phyloP scores from a whole-genome alignment of 768 basidiomycete genomes.

The Kwoniella dejecticola region DNA sequence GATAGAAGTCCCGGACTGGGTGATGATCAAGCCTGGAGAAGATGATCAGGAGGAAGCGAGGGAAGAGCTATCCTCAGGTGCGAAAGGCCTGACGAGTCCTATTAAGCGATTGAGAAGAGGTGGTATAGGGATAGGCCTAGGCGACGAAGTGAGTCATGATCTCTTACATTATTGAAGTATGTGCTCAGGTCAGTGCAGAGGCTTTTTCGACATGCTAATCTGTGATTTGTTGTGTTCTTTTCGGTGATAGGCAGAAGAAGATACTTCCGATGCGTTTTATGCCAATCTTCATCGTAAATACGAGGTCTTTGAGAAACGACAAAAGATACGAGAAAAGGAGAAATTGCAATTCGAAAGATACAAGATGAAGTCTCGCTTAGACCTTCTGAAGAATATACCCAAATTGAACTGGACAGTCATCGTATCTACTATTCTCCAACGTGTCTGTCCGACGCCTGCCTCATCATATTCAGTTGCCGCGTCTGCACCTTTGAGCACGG shows the following conservation, averaged over 20 bases:
- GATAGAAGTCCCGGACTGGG: constrained; percentile 69
- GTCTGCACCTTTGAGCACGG: too few relatives aligned
- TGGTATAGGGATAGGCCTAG: constrained; percentile 25
- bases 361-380: constrained; percentile 84
- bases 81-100: constrained; percentile 58
- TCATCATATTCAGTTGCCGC: neutral
- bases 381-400: constrained; percentile 71
- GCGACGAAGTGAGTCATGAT: constrained; percentile 68
- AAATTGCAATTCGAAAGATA: constrained; percentile 89
- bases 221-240: neutral
- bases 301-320: constrained; percentile 81
- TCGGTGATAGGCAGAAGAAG: constrained; percentile 60
- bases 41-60: constrained; percentile 37
- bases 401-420: constrained; percentile 33
- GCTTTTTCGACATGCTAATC: too few relatives aligned
- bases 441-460: neutral
- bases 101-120: constrained; percentile 60
- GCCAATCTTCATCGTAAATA: constrained; percentile 82
- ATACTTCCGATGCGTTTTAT: constrained; percentile 79
- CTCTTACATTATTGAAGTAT: too few relatives aligned
- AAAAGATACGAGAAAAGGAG: constrained; percentile 83
- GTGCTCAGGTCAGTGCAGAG: too few relatives aligned
- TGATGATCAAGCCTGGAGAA: constrained; percentile 27
- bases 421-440: constrained; percentile 34
- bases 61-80: constrained; percentile 18